These are phyloP conservation scores for carrot (Daucus carota) DNA, from an alignment of 129 eudicot species.

Conservation along the genomic window DH1_v3.0 NC_030383.2:4798001-4798500, in stretches of 20 bases:
- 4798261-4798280: neutral
- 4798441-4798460: slow-evolving; percentile 40
- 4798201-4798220: neutral
- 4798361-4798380: slow-evolving; percentile 36
- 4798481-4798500: neutral
- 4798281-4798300: neutral
- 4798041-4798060: neutral
- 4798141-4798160: neutral
- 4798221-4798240: neutral
- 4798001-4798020: neutral
- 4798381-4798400: slow-evolving; percentile 68
- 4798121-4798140: neutral
- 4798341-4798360: neutral
- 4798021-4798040: neutral
- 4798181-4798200: neutral
- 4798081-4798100: neutral
- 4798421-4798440: slow-evolving; percentile 62
- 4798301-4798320: neutral
- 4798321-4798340: neutral
- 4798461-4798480: slow-evolving; percentile 39
- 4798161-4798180: neutral
- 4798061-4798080: neutral
- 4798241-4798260: neutral
- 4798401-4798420: slow-evolving; percentile 61
- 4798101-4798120: neutral